phyloP scores from a whole-genome alignment of 1,284 basidiomycete genomes.

The Neotropicomus parvogracilis region DNA sequence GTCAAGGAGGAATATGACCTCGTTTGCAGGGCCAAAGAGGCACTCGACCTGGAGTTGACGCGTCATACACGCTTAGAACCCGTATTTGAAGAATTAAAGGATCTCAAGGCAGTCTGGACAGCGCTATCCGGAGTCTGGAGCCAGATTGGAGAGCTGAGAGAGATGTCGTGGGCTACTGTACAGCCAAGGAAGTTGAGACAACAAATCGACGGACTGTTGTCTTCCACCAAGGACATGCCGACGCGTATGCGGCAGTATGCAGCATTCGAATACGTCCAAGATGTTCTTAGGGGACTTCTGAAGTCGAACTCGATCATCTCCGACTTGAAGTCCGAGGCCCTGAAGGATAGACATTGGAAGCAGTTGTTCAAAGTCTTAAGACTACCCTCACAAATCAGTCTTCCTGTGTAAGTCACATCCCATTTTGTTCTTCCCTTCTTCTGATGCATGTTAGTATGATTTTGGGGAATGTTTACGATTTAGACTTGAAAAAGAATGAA shows the following conservation, averaged over 20 bases:
- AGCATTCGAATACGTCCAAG: constrained; percentile 97
- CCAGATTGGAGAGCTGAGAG: constrained; percentile 86
- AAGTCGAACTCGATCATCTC: constrained; percentile 88
- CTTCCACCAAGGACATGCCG: constrained; percentile 96
- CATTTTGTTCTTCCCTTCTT: neutral
- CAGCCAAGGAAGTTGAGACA: constrained; percentile 94
- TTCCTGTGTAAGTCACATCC: constrained; percentile 55
- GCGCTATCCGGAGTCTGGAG: constrained; percentile 97
- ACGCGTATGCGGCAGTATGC: constrained; percentile 98
- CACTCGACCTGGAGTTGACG: constrained; percentile 88
- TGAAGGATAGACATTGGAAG: constrained; percentile 98
- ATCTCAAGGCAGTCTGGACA: constrained; percentile 98
- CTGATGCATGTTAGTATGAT: constrained; percentile 66
- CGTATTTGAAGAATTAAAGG: constrained; percentile 91
- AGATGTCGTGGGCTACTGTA: constrained; percentile 88
- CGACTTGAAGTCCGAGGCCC: constrained; percentile 94
- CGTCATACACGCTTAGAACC: constrained; percentile 91
- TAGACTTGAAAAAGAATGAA: constrained; percentile 95
- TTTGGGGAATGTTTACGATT: constrained; percentile 93
- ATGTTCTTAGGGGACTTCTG: constrained; percentile 78
- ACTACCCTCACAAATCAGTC: constrained; percentile 61
- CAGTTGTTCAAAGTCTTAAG: constrained; percentile 92
- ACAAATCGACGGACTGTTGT: constrained; percentile 85
- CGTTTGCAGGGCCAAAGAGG: constrained; percentile 94
- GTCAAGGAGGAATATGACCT: constrained; percentile 93